phyloP scores from a whole-genome alignment of 164 flowering plant genomes.

The Warburgia ugandensis region DNA sequence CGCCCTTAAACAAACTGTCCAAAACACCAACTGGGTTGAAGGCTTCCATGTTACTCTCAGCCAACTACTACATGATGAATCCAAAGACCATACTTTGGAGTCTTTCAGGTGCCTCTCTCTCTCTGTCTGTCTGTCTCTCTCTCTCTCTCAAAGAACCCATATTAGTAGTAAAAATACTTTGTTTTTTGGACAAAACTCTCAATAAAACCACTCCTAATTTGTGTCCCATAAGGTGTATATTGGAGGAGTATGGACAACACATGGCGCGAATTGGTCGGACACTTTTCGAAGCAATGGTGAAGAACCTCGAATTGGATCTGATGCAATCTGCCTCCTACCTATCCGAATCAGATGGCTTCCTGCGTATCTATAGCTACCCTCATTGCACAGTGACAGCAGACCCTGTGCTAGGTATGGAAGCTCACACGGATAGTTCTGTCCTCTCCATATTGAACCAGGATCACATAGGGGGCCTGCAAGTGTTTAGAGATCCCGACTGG shows the following conservation, averaged over 20 bases:
- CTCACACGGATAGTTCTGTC: slow-evolving; percentile 66
- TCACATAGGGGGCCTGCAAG: slow-evolving; percentile 52
- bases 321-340: slow-evolving; percentile 10
- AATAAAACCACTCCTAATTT: background rate
- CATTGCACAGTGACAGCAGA: background rate
- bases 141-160: slow-evolving; percentile 2
- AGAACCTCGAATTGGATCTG: slow-evolving; percentile 22
- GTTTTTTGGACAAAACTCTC: too few species aligned
- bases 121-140: background rate
- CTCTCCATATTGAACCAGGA: slow-evolving; percentile 52
- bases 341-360: slow-evolving; percentile 28
- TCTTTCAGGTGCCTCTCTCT: slow-evolving; percentile 39
- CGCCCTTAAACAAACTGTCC: slow-evolving; percentile 17
- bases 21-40: slow-evolving; percentile 38
- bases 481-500: slow-evolving; percentile 45
- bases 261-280: slow-evolving; percentile 31
- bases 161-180: too few species aligned
- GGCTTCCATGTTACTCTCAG: slow-evolving; percentile 37
- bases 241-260: slow-evolving; percentile 51
- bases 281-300: slow-evolving; percentile 32
- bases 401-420: slow-evolving; percentile 30
- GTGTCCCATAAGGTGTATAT: slow-evolving; percentile 18
- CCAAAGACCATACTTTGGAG: slow-evolving; percentile 20
- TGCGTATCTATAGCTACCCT: slow-evolving; percentile 55
- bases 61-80: slow-evolving; percentile 14